Evolutionary conservation across 306 rosid species (phyloP), one percentile per base, ranked within the genome.

Genomic region (Lathyrus sativus): DNA sequence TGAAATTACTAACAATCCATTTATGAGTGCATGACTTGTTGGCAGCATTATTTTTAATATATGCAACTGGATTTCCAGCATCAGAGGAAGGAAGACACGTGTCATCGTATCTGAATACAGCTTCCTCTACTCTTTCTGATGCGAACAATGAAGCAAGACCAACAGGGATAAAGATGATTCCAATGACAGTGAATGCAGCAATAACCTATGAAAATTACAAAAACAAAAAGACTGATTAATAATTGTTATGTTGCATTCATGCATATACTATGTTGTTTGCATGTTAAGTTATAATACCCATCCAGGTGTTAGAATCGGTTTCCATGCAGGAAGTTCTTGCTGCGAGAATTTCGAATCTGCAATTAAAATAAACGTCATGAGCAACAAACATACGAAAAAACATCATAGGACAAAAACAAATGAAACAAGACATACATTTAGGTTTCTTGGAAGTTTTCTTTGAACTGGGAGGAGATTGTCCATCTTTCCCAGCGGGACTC

Each of bases 21-120:
- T 22, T 86, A 75, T 71, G 77, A 14, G 62, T 75, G 77, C 98
- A 92, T 5, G 87, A 83, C 82, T 92, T 92, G 83, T 86, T 83
- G 26, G 80, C 84, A 31, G 18, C 2, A 29, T 57, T 73, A 31
- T 70, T 83, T 81, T 92, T 85, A 68, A 89, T 83, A 81, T 15
- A 86, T 24, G 75, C 72, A 58, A 79, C 53, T 64, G 73, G 75
- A 68, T 71, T 6, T 18, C 56, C 3, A 18, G 41, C 68, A 71
- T 74, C 73, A 18, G 67, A 19, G 5, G 38, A 0, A 55, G 96
- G 88, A 78, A 89, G 62, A 26, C 98, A 92, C 3, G 65, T 82
- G 0, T 71, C 63, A 55, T 92, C 96, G 26, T 92, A 92, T 24
- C 84, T 68, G 63, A 84, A 43, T 11, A 73, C 31, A 33, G 84